Conservation (phyloP, 768 basidiomycete species). For the Fibroporia radiculosa region DNA sequence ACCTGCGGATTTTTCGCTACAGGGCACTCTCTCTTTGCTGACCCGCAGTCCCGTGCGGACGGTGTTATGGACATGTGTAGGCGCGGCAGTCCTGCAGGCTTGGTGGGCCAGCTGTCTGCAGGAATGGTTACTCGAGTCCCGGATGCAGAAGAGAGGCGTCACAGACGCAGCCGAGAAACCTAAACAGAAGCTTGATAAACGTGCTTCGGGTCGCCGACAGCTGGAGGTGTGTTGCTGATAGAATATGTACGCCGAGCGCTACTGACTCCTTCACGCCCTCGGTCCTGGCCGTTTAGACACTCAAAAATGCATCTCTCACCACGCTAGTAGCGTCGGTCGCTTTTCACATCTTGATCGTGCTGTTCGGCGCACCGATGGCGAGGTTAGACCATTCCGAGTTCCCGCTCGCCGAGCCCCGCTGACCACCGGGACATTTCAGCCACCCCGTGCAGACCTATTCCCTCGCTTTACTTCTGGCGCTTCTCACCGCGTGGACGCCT, state of each 20-base stretch:
- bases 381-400: conserved; percentile 29
- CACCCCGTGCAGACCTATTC: conserved; percentile 54
- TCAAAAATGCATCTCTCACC: conserved; percentile 41
- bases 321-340: conserved; percentile 43
- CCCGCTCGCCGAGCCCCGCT: neutral
- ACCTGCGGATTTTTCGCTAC: conserved; percentile 1
- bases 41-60: conserved; percentile 32
- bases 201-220: conserved; percentile 9
- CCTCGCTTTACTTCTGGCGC: conserved; percentile 59
- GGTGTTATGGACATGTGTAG: conserved; percentile 29
- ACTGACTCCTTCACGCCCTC: neutral
- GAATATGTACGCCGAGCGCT: neutral
- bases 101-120: conserved; percentile 35
- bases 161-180: conserved; percentile 4
- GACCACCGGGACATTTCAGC: conserved; percentile 25
- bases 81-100: conserved; percentile 25
- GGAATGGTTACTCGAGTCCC: conserved; percentile 13
- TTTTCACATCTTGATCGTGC: conserved; percentile 42
- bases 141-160: neutral
- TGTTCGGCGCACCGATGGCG: conserved; percentile 70
- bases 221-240: conserved; percentile 8
- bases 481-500: conserved; percentile 59
- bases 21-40: conserved; percentile 23
- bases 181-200: conserved; percentile 12
- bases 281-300: conserved; percentile 34